These are phyloP conservation scores for Effrenium voratum DNA, from an alignment of 73 alveolate genomes.

Conservation along the genomic window DNA sequence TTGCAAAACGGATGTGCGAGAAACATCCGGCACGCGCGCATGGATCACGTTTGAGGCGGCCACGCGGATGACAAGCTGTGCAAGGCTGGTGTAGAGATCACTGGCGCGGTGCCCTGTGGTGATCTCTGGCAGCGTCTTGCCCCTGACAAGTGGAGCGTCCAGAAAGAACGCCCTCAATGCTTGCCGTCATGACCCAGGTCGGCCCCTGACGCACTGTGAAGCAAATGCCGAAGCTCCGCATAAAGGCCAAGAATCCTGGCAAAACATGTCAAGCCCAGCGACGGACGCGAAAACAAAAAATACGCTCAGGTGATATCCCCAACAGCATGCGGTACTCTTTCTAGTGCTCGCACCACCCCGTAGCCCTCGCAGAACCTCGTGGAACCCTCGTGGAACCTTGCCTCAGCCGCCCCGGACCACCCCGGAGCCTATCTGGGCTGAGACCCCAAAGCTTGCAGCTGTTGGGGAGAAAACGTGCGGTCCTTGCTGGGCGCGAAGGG, in stretches of 20 bases:
- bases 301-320: too few species aligned
- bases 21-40: too few species aligned
- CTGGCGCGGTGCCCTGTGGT: slow-evolving; percentile 51
- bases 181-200: neutral
- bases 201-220: slow-evolving; percentile 18
- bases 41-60: neutral
- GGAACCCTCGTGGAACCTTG: too few species aligned
- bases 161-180: neutral
- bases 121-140: slow-evolving; percentile 41
- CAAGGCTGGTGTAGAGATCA: slow-evolving; percentile 48
- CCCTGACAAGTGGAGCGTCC: slow-evolving; percentile 28
- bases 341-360: too few species aligned
- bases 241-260: slow-evolving; percentile 84
- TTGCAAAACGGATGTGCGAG: neutral
- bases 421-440: neutral
- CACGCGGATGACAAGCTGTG: slow-evolving; percentile 68
- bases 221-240: slow-evolving; percentile 71
- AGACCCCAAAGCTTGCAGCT: neutral
- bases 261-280: too few species aligned
- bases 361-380: too few species aligned
- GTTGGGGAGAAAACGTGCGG: neutral
- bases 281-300: too few species aligned
- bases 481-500: slow-evolving; percentile 34
- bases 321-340: too few species aligned
- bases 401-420: too few species aligned